phyloP scores from a whole-genome alignment of 495 filamentous ascomycete genomes.

The Collariella sp. region DNA sequence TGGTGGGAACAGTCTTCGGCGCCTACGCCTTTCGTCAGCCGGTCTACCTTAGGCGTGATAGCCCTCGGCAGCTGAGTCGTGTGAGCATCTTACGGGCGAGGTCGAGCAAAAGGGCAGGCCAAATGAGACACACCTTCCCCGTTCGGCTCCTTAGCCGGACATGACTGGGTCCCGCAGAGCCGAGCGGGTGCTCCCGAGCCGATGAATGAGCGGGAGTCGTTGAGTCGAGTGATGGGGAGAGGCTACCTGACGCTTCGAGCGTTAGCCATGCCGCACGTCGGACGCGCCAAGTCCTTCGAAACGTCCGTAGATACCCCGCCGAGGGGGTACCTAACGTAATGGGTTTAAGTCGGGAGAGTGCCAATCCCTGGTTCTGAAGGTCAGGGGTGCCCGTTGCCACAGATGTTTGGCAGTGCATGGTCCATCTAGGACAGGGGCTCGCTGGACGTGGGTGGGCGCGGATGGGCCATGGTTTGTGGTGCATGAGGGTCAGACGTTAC shows the following conservation, averaged over 20 bases:
- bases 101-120: constrained; percentile 10
- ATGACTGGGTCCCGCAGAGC: constrained; percentile 1
- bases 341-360: constrained; percentile 4
- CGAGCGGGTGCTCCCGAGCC: constrained; percentile 18
- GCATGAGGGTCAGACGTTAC: too few relatives aligned
- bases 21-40: neutral
- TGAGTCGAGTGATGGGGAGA: neutral
- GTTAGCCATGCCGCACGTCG: constrained; percentile 3
- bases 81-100: constrained; percentile 5
- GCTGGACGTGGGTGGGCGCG: too few relatives aligned
- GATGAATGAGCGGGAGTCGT: neutral
- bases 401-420: neutral
- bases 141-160: constrained; percentile 17
- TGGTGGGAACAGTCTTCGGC: neutral
- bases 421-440: neutral
- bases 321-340: constrained; percentile 7
- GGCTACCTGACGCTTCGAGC: constrained; percentile 12
- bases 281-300: constrained; percentile 7
- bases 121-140: constrained; percentile 22
- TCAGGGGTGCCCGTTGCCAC: neutral
- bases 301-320: neutral
- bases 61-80: neutral
- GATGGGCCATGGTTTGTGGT: too few relatives aligned
- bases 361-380: neutral
- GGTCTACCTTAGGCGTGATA: neutral